Percentiles rank a stretch among this genome's conserved stretches.
Conservation (phyloP, 2,329 filamentous ascomycete species). For the Botrytis pseudocinerea region DNA sequence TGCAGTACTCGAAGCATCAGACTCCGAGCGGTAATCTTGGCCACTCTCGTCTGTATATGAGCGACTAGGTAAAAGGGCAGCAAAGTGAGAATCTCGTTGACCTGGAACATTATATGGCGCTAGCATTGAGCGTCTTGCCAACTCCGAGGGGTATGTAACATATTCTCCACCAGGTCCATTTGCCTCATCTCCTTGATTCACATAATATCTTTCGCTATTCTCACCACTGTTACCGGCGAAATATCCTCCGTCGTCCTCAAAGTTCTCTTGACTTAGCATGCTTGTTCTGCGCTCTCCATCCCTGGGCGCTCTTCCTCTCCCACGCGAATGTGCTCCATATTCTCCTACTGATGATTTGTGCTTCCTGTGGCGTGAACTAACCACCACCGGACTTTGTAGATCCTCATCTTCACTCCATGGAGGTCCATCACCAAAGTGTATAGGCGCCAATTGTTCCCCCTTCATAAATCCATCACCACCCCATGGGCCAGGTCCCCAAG, state of each 20-base stretch:
- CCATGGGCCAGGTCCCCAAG: conserved; percentile 52
- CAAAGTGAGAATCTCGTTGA: conserved; percentile 57
- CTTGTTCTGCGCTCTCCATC: conserved; percentile 45
- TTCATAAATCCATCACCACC: conserved; percentile 52
- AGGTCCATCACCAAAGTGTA: conserved; percentile 83
- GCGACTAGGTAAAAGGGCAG: conserved; percentile 45
- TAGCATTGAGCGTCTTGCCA: conserved; percentile 56
- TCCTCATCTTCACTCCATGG: conserved; percentile 97
- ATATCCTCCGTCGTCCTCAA: conserved; percentile 63
- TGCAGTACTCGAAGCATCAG: conserved; percentile 58
- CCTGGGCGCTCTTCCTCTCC: conserved; percentile 50
- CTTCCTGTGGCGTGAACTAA: conserved; percentile 81
- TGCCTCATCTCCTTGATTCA: conserved; percentile 66
- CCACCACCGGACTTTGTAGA: conserved; percentile 82
- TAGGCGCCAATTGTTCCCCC: conserved; percentile 73
- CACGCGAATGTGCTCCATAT: conserved; percentile 43
- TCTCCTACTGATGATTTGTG: conserved; percentile 69
- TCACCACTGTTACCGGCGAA: conserved; percentile 68
- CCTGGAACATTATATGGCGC: conserved; percentile 48
- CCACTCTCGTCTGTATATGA: conserved; percentile 44
- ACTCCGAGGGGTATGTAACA: conserved; percentile 72
- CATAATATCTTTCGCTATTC: conserved; percentile 73
- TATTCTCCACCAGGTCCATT: conserved; percentile 78
- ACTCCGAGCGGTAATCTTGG: conserved; percentile 49
- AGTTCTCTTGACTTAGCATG: conserved; percentile 51